phyloP scores from a whole-genome alignment of 2,329 filamentous ascomycete species.

The Fusarium gaditjirri region DNA sequence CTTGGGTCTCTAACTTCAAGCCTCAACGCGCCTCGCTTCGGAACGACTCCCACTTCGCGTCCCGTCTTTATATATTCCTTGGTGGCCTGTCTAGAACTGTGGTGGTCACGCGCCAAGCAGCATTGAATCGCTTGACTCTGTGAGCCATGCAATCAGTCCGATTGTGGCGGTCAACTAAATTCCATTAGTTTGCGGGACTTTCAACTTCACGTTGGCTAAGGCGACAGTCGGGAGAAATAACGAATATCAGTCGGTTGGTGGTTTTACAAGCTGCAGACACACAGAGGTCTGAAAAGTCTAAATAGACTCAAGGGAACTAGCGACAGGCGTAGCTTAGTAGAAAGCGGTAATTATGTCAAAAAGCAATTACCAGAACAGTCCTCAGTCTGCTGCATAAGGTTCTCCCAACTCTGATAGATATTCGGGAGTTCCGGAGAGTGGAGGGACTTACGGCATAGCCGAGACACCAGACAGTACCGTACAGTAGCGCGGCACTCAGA shows the following conservation, averaged over 20 bases:
- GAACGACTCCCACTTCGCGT: slow-evolving; percentile 4
- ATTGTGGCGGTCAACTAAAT: slow-evolving; percentile 7
- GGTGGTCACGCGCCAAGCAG: not conserved
- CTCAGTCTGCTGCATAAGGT: not conserved
- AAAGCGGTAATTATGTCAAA: not conserved
- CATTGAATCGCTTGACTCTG: not conserved
- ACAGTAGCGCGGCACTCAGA: slow-evolving; percentile 14
- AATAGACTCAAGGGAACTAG: slow-evolving; percentile 7
- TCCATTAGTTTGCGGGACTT: slow-evolving; percentile 2
- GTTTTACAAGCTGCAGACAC: not conserved
- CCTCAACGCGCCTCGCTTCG: slow-evolving; percentile 1
- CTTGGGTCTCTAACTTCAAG: not conserved
- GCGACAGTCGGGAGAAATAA: not conserved
- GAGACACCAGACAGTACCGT: slow-evolving; percentile 15
- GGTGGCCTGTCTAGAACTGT: not conserved
- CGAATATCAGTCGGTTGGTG: not conserved
- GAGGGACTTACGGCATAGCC: slow-evolving; percentile 25
- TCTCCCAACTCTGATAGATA: not conserved
- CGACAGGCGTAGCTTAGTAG: not conserved
- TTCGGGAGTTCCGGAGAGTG: slow-evolving; percentile 32
- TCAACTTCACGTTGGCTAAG: not conserved
- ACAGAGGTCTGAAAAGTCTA: not conserved
- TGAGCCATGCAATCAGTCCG: slow-evolving; percentile 4
- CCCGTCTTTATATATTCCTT: not conserved
- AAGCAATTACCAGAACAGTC: not conserved